Evolutionary conservation across 78 protist genomes (phyloP).

Genomic region (Dictyostelium firmibasis): DNA sequence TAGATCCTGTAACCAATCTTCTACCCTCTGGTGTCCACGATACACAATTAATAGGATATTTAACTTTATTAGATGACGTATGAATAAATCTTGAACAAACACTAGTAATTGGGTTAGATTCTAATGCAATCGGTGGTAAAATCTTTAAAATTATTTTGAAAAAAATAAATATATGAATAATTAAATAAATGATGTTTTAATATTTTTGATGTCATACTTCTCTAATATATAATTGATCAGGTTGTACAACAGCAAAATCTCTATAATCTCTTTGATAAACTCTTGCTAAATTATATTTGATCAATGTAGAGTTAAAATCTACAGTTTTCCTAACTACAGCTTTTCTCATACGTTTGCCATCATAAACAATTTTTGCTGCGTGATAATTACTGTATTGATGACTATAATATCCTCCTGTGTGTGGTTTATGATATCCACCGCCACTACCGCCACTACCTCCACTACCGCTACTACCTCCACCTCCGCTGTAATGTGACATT

Average conservation of each 20-base stretch:
- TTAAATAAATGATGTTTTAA: too few species aligned
- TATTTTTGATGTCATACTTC: constrained; percentile 24
- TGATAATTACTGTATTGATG: constrained; percentile 47
- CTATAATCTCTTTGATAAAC: constrained; percentile 64
- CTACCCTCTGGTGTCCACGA: constrained; percentile 94
- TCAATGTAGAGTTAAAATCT: constrained; percentile 80
- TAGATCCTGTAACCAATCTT: constrained; percentile 88
- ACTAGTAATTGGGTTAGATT: constrained; percentile 65
- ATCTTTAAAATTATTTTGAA: constrained; percentile 57
- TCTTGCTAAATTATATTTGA: constrained; percentile 55
- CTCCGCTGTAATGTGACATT: not conserved
- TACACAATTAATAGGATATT: constrained; percentile 84
- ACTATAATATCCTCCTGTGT: constrained; percentile 41
- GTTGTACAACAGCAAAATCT: constrained; percentile 65
- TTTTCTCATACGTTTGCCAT: constrained; percentile 90
- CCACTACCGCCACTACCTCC: not conserved
- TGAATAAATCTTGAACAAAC: constrained; percentile 84
- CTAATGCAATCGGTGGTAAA: constrained; percentile 80
- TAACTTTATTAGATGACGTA: constrained; percentile 86
- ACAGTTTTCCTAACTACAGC: constrained; percentile 86
- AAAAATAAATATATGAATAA: too few species aligned
- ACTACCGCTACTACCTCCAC: not conserved
- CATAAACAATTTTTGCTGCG: constrained; percentile 82
- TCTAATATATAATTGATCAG: constrained; percentile 63
- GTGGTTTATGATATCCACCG: constrained; percentile 18